Percentiles rank a stretch among this genome's conserved stretches.
phyloP scores from a whole-genome alignment of 1,284 basidiomycete genomes.

The Ceratobasidium sp. region DNA sequence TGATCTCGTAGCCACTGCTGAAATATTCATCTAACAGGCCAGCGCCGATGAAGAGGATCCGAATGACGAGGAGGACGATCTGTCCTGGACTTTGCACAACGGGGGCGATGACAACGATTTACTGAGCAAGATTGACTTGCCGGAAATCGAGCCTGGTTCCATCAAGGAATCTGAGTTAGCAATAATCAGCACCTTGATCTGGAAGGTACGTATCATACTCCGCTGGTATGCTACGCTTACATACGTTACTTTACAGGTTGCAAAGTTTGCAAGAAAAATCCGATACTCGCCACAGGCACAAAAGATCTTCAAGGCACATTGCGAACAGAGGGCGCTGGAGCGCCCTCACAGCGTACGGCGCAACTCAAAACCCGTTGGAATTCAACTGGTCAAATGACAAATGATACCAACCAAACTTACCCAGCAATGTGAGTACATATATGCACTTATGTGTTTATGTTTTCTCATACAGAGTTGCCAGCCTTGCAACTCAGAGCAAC shows the following conservation, averaged over 20 bases:
- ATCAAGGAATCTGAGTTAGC: background rate
- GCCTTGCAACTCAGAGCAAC: background rate
- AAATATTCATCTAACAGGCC: too few relatives aligned
- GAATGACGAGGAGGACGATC: too few relatives aligned
- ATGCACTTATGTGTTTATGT: background rate
- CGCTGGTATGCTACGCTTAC: too few relatives aligned
- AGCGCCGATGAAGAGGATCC: too few relatives aligned
- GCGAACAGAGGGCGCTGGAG: background rate
- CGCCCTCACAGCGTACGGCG: background rate
- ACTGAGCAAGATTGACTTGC: too few relatives aligned
- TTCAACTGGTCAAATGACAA: background rate
- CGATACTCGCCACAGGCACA: background rate
- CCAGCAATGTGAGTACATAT: background rate
- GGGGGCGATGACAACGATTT: too few relatives aligned
- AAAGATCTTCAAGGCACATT: background rate
- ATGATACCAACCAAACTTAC: background rate
- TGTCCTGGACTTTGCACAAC: too few relatives aligned
- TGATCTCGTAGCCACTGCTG: too few relatives aligned
- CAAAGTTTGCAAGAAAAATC: background rate
- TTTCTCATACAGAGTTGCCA: background rate
- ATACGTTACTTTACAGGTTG: background rate
- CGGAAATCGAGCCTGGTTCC: background rate
- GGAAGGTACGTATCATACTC: constrained; percentile 3
- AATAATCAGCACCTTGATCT: background rate
- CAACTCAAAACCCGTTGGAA: background rate